Conservation (phyloP, 1,139 yeast genomes). For the Magnusiomyces suaveolens region DNA sequence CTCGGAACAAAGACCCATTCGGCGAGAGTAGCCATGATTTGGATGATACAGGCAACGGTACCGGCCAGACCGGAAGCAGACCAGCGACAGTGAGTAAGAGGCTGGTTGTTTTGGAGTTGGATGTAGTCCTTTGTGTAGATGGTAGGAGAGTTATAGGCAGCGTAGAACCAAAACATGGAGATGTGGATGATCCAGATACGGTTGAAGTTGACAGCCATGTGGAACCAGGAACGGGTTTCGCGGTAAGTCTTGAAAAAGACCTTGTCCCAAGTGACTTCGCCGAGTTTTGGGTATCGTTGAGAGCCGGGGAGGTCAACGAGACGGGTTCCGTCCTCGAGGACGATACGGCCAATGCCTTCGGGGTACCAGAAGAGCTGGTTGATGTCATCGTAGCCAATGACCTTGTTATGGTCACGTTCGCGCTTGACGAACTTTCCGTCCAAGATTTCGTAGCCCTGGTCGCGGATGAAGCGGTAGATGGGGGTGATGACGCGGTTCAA, state of each 20-base stretch:
- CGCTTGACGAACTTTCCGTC: conserved; percentile 96
- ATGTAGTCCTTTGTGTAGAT: conserved; percentile 56
- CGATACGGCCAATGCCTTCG: conserved; percentile 91
- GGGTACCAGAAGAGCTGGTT: conserved; percentile 99
- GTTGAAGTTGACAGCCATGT: conserved; percentile 86
- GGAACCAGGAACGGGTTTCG: conserved; percentile 98
- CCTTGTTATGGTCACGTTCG: conserved; percentile 89
- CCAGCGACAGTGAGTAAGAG: conserved; percentile 52
- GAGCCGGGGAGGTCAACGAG: conserved; percentile 81
- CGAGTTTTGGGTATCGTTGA: conserved; percentile 81
- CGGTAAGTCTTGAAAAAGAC: conserved; percentile 94
- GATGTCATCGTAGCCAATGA: conserved; percentile 96
- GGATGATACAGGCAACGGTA: conserved; percentile 52
- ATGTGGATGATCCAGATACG: conserved; percentile 96
- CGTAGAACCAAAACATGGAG: conserved; percentile 72
- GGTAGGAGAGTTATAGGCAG: conserved; percentile 67
- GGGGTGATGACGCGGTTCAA: conserved; percentile 90
- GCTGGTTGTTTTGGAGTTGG: conserved; percentile 51
- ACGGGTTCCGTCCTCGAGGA: conserved; percentile 83
- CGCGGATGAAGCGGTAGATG: conserved; percentile 76
- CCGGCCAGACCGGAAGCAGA: conserved; percentile 68
- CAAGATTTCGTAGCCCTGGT: conserved; percentile 88
- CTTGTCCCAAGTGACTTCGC: conserved; percentile 86
- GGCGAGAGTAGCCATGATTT: conserved; percentile 50
- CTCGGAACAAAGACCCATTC: conserved; percentile 63